phyloP scores from a whole-genome alignment of 495 filamentous ascomycete genomes.

The Extremus antarcticus region DNA sequence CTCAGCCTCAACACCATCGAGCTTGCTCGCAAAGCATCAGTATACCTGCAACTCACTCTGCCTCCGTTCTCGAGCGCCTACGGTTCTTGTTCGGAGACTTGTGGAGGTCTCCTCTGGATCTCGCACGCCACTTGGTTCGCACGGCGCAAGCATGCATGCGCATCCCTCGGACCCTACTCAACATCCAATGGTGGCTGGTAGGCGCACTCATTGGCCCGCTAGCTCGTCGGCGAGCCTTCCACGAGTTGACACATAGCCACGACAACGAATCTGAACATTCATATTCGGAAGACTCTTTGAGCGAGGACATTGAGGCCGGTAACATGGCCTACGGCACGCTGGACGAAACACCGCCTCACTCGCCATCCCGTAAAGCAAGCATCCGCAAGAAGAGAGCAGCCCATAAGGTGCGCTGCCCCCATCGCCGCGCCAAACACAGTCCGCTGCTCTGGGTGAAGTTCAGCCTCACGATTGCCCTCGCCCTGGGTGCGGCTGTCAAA shows the following conservation, averaged over 20 bases:
- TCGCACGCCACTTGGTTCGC: slow-evolving; percentile 14
- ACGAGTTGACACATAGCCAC: background rate
- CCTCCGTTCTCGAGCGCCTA: slow-evolving; percentile 5
- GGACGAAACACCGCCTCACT: background rate
- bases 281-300: no score
- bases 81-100: slow-evolving; percentile 11
- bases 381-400: slow-evolving; percentile 5
- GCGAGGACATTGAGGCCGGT: background rate
- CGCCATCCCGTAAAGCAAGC: background rate
- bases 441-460: slow-evolving; percentile 19
- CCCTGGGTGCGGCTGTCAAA: slow-evolving; percentile 18
- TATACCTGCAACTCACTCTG: background rate
- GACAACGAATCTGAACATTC: background rate
- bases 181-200: slow-evolving; percentile 20
- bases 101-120: slow-evolving; percentile 6
- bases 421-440: slow-evolving; percentile 6
- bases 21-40: background rate
- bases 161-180: slow-evolving; percentile 11
- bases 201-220: slow-evolving; percentile 16
- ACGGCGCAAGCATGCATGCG: slow-evolving; percentile 6
- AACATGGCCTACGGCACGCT: slow-evolving; percentile 11
- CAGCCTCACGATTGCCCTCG: slow-evolving; percentile 15
- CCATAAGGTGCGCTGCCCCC: background rate
- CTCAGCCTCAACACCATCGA: background rate
- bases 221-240: slow-evolving; percentile 1